These are phyloP conservation scores for Penicillium cinerascens DNA, from an alignment of 495 filamentous ascomycete genomes.

Conservation along the genomic window DNA sequence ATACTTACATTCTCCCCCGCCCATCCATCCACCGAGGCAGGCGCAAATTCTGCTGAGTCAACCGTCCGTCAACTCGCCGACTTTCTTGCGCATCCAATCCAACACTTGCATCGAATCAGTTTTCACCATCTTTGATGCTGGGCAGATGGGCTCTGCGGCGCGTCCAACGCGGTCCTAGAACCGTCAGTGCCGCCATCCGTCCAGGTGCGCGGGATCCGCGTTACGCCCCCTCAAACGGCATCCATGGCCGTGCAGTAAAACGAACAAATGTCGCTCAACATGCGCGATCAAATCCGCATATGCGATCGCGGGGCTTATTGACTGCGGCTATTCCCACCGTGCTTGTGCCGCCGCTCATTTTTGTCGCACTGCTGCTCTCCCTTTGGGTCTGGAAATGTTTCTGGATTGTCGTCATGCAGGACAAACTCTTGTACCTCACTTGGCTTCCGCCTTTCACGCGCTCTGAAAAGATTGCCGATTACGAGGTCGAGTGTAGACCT, in stretches of 20 bases:
- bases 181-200: neutral
- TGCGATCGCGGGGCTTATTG: slow-evolving; percentile 7
- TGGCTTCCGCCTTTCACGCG: slow-evolving; percentile 59
- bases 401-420: slow-evolving; percentile 77
- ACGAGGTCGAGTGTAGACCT: slow-evolving; percentile 52
- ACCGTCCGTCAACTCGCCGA: neutral
- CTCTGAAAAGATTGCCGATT: slow-evolving; percentile 56
- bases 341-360: slow-evolving; percentile 63
- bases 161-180: neutral
- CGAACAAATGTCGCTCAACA: neutral
- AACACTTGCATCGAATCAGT: neutral
- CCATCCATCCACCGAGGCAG: too few species aligned
- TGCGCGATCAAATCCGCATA: neutral
- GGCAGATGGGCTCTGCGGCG: neutral
- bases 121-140: neutral
- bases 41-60: neutral
- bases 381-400: slow-evolving; percentile 78
- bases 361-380: slow-evolving; percentile 59
- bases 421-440: slow-evolving; percentile 82
- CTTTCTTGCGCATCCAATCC: too few species aligned
- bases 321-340: slow-evolving; percentile 44
- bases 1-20: too few species aligned
- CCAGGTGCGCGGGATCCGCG: neutral
- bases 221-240: neutral
- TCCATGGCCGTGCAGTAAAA: neutral